These are phyloP conservation scores for Pseudozyma hubeiensis DNA, from an alignment of 1,284 basidiomycete genomes.

Conservation along the genomic window DNA sequence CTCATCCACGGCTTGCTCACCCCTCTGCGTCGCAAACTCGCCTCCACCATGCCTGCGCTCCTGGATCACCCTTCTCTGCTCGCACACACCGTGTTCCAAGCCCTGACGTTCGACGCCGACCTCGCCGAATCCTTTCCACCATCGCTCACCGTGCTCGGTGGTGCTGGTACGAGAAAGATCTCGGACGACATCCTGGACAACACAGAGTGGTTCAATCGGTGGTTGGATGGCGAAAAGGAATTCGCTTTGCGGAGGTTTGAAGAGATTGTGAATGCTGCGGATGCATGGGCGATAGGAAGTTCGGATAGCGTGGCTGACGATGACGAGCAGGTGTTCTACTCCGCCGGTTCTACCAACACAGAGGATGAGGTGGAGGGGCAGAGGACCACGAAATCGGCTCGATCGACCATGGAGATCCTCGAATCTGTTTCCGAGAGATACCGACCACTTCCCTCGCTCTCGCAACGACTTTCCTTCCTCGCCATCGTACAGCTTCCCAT, in stretches of 20 bases:
- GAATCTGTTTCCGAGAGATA: slow-evolving; percentile 79
- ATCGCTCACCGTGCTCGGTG: slow-evolving; percentile 44
- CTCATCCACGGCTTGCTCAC: slow-evolving; percentile 59
- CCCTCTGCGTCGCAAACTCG: slow-evolving; percentile 56
- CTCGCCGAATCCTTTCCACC: slow-evolving; percentile 71
- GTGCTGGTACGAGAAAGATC: slow-evolving; percentile 39
- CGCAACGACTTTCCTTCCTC: slow-evolving; percentile 84
- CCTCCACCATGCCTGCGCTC: slow-evolving; percentile 75
- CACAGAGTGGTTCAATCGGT: slow-evolving; percentile 87
- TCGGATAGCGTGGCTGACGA: slow-evolving; percentile 74
- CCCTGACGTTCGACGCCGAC: slow-evolving; percentile 85
- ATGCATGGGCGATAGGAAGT: slow-evolving; percentile 85
- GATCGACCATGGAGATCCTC: slow-evolving; percentile 50
- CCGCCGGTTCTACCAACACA: slow-evolving; percentile 1
- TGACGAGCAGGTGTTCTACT: slow-evolving; percentile 68
- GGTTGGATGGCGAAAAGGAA: slow-evolving; percentile 75
- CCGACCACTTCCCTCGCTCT: slow-evolving; percentile 81
- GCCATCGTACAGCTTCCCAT: slow-evolving; percentile 86
- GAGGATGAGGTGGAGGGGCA: slow-evolving; percentile 4
- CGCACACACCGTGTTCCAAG: slow-evolving; percentile 94
- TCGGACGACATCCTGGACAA: slow-evolving; percentile 82
- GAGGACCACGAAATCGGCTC: slow-evolving; percentile 56
- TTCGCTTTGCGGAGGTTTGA: slow-evolving; percentile 84
- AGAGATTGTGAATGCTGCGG: slow-evolving; percentile 80
- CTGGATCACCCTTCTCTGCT: slow-evolving; percentile 83